Evolutionary conservation across 345 rosid species (phyloP).

Genomic region (Arabis hirsuta): DNA sequence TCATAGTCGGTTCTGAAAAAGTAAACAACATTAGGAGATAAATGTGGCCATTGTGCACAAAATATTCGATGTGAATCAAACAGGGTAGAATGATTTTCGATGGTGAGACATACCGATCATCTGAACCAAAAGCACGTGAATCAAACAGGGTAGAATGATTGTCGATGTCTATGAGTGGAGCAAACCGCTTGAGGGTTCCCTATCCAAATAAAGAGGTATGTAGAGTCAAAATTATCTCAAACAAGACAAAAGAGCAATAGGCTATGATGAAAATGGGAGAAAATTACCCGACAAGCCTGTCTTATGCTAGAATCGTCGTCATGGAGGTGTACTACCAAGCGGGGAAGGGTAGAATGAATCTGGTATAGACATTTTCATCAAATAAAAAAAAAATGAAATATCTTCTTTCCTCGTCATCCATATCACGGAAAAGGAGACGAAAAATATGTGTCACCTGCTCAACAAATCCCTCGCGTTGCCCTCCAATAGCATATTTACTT

Average conservation of each 20-base stretch:
- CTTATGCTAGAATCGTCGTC: conserved; percentile 79
- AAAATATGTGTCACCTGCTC: conserved; percentile 68
- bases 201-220: conserved; percentile 44
- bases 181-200: conserved; percentile 73
- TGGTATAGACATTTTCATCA: conserved; percentile 41
- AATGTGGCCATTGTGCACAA: neutral
- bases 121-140: conserved; percentile 67
- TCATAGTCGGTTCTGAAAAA: conserved; percentile 72
- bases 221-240: conserved; percentile 15
- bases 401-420: conserved; percentile 13
- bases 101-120: conserved; percentile 60
- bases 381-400: conserved; percentile 10
- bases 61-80: neutral
- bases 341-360: conserved; percentile 86
- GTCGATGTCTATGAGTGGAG: conserved; percentile 69
- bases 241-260: conserved; percentile 31
- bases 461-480: conserved; percentile 71
- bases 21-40: conserved; percentile 14
- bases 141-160: conserved; percentile 56
- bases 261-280: conserved; percentile 21
- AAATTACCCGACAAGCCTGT: conserved; percentile 82
- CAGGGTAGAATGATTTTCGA: neutral
- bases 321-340: conserved; percentile 77
- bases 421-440: conserved; percentile 18
- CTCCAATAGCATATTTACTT: conserved; percentile 72